These are phyloP conservation scores for Huiozyma naganishii DNA, from an alignment of 805 yeast genomes.

Conservation along the genomic window DNA sequence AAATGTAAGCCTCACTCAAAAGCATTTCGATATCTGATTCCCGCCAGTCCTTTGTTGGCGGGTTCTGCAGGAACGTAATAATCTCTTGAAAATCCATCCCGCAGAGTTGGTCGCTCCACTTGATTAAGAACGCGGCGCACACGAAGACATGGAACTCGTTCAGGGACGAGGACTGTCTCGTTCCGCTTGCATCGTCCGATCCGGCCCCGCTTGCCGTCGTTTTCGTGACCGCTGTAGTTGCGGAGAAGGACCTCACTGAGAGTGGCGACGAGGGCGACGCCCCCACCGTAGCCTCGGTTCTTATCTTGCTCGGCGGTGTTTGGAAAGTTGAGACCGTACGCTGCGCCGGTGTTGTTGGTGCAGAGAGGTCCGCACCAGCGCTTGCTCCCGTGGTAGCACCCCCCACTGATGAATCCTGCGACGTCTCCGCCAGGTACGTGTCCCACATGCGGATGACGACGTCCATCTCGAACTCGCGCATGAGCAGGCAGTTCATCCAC, in stretches of 20 bases:
- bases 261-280: background rate
- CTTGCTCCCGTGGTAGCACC: conserved; percentile 6
- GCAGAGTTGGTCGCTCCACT: conserved; percentile 71
- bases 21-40: conserved; percentile 86
- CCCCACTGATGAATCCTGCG: conserved; percentile 26
- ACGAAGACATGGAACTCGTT: conserved; percentile 92
- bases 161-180: conserved; percentile 29
- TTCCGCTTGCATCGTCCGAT: conserved; percentile 6
- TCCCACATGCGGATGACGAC: conserved; percentile 96
- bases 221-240: background rate
- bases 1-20: conserved; percentile 89
- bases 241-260: background rate
- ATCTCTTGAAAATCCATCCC: conserved; percentile 91
- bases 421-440: conserved; percentile 67
- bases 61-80: conserved; percentile 79
- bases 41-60: conserved; percentile 78
- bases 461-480: conserved; percentile 79
- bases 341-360: conserved; percentile 20
- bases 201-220: background rate
- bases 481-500: conserved; percentile 96
- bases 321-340: conserved; percentile 11
- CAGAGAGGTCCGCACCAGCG: conserved; percentile 7
- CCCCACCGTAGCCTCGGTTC: conserved; percentile 1
- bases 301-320: conserved; percentile 5
- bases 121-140: conserved; percentile 89